Conservation (phyloP, 352 stramenopile genomes). For the Globisporangium megalacanthum region DNA sequence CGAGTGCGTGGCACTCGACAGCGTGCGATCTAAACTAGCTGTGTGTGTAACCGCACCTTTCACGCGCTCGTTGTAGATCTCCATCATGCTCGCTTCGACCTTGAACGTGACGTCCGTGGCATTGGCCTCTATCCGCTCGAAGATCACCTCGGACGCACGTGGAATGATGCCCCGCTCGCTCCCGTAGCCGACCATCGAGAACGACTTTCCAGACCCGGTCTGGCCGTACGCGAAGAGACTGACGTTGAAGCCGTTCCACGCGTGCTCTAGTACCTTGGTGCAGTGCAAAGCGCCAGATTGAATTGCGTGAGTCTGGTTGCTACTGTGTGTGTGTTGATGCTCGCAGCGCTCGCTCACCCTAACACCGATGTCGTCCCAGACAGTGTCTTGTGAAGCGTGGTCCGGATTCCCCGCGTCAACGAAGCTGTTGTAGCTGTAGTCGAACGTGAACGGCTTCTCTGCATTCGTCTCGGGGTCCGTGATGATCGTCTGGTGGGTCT, state of each 20-base stretch:
- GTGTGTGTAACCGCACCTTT: constrained; percentile 37
- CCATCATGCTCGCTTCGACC: constrained; percentile 87
- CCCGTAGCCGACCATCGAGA: constrained; percentile 86
- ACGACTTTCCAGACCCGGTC: constrained; percentile 82
- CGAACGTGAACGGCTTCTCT: constrained; percentile 84
- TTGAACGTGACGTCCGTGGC: constrained; percentile 56
- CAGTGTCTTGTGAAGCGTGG: constrained; percentile 71
- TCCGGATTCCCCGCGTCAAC: constrained; percentile 40
- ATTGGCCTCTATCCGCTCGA: constrained; percentile 63
- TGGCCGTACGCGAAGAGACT: constrained; percentile 86
- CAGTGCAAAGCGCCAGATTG: neutral
- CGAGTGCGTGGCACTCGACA: neutral
- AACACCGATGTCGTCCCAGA: constrained; percentile 84
- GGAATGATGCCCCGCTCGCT: constrained; percentile 82
- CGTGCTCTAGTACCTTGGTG: constrained; percentile 73
- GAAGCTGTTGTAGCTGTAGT: constrained; percentile 89
- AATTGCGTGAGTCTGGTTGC: neutral
- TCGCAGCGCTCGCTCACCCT: constrained; percentile 23
- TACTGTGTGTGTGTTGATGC: neutral
- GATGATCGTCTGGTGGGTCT: constrained; percentile 81
- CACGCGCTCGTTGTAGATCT: constrained; percentile 88
- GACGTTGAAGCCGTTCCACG: constrained; percentile 89
- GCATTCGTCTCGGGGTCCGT: constrained; percentile 68
- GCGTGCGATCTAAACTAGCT: neutral
- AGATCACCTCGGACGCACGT: constrained; percentile 77